Conservation (phyloP, 2,329 filamentous ascomycete genomes). For the Dryadomyces quercus-mongolicae region DNA sequence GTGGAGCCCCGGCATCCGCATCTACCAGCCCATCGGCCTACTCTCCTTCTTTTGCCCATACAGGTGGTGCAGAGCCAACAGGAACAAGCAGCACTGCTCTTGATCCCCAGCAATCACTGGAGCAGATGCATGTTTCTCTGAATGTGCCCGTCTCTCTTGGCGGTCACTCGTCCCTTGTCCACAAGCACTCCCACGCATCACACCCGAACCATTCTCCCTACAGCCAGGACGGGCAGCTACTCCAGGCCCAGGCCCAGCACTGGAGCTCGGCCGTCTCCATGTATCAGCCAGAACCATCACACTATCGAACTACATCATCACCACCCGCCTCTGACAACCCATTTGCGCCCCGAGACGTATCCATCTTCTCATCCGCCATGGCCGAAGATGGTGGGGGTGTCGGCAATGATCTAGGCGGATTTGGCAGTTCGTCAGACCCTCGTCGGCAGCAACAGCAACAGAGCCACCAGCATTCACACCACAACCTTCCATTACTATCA, state of each 20-base stretch:
- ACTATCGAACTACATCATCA: slow-evolving; percentile 5
- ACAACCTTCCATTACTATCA: neutral
- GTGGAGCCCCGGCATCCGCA: neutral
- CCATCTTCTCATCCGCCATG: slow-evolving; percentile 3
- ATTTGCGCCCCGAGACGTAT: neutral
- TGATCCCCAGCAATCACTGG: slow-evolving; percentile 1
- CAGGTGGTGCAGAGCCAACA: neutral
- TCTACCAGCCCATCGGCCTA: neutral
- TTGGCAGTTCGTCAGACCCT: neutral
- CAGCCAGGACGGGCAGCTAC: neutral
- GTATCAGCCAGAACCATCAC: neutral
- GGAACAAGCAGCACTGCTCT: neutral
- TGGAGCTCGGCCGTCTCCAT: slow-evolving; percentile 3
- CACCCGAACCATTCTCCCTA: neutral
- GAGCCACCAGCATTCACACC: neutral
- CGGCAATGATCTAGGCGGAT: neutral
- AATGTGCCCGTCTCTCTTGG: slow-evolving; percentile 8
- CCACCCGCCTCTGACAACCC: slow-evolving; percentile 1
- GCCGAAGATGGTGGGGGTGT: neutral
- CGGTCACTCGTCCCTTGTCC: slow-evolving; percentile 9
- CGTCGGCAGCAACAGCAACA: slow-evolving; percentile 4
- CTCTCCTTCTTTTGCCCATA: neutral
- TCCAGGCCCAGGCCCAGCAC: neutral
- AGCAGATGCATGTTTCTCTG: slow-evolving; percentile 10
- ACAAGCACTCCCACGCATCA: neutral